A percentile compares a stretch with the other conserved stretches of the same genome.
Conservation (phyloP, 2,329 filamentous ascomycete species). For the Talaromyces islandicus region DNA sequence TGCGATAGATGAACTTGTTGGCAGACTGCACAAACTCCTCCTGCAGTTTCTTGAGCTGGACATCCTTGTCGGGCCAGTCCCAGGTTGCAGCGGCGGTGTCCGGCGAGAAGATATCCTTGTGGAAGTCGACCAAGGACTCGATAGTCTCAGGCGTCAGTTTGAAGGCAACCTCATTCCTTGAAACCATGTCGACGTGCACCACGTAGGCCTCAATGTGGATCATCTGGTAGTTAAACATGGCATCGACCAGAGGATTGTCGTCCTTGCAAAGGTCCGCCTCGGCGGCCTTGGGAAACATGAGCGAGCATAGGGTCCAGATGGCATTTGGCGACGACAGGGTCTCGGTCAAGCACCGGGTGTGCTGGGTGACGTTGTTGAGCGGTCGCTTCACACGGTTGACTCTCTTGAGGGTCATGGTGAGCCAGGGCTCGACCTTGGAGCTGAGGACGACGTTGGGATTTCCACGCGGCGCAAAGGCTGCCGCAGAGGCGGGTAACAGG, state of each 20-base stretch:
- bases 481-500: conserved; percentile 89
- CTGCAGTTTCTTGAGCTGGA: conserved; percentile 93
- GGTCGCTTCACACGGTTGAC: conserved; percentile 96
- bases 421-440: conserved; percentile 89
- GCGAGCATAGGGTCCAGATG: conserved; percentile 88
- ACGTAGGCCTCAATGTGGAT: conserved; percentile 95
- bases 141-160: conserved; percentile 96
- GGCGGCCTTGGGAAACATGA: conserved; percentile 87
- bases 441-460: conserved; percentile 92
- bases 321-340: conserved; percentile 82
- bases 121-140: conserved; percentile 86
- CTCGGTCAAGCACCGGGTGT: conserved; percentile 92
- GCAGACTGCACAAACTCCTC: conserved; percentile 93
- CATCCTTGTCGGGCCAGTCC: conserved; percentile 94
- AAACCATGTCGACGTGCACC: conserved; percentile 98
- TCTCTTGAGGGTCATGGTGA: conserved; percentile 92
- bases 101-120: conserved; percentile 90
- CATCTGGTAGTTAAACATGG: conserved; percentile 86
- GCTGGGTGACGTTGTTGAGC: conserved; percentile 92
- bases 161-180: conserved; percentile 94
- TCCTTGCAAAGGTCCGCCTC: conserved; percentile 79
- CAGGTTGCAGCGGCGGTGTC: conserved; percentile 85
- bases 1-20: conserved; percentile 95
- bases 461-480: conserved; percentile 89
- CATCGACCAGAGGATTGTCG: conserved; percentile 74